phyloP scores from a whole-genome alignment of 176 grass and related monocot species.

The Oryza rufipogon region DNA sequence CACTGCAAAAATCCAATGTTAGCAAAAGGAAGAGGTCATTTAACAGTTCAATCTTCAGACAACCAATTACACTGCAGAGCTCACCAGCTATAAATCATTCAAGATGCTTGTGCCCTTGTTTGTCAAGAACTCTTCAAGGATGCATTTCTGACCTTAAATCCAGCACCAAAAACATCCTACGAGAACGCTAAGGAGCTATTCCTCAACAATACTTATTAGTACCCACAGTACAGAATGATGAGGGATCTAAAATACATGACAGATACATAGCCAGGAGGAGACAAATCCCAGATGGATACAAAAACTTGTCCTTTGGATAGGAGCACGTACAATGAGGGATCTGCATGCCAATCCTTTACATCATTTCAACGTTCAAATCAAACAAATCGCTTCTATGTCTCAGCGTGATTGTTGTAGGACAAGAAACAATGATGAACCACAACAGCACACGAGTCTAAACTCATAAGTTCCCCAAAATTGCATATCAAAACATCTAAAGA shows the following conservation, averaged over 20 bases:
- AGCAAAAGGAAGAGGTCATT: not conserved
- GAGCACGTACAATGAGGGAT: not conserved
- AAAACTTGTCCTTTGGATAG: conserved; percentile 13
- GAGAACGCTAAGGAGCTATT: not conserved
- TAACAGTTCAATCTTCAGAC: not conserved
- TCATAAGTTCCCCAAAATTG: not conserved
- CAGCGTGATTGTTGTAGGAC: not conserved
- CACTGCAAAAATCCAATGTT: not conserved
- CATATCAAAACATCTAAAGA: not conserved
- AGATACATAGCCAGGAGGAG: not conserved
- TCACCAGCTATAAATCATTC: not conserved
- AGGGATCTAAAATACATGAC: not conserved
- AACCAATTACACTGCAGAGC: not conserved
- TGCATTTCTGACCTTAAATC: not conserved
- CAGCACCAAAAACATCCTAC: not conserved
- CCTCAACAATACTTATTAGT: not conserved
- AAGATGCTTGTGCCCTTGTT: not conserved
- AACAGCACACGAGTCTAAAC: not conserved
- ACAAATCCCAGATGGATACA: conserved; percentile 42
- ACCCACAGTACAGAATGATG: not conserved
- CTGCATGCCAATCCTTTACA: not conserved
- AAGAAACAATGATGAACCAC: not conserved
- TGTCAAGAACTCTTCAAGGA: not conserved
- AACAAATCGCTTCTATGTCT: not conserved
- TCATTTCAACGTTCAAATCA: conserved; percentile 33